Evolutionary conservation across 2,329 filamentous ascomycete species (phyloP).

Genomic region (Lecanicillium sp.): DNA sequence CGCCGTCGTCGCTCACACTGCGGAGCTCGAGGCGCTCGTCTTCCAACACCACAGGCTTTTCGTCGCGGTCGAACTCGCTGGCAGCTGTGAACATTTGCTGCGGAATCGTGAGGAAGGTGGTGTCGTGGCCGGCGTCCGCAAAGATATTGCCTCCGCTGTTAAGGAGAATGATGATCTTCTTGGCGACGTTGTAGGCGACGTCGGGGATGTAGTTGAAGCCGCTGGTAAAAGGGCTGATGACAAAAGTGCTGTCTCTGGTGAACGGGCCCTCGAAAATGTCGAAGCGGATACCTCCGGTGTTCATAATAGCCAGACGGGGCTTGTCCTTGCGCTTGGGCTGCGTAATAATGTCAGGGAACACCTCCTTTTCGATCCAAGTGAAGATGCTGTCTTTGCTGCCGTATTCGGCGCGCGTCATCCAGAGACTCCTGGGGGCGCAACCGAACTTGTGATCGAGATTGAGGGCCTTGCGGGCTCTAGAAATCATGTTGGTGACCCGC

Average conservation of each 20-base stretch:
- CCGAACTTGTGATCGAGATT: slow-evolving; percentile 69
- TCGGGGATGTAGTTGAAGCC: slow-evolving; percentile 70
- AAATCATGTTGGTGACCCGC: slow-evolving; percentile 65
- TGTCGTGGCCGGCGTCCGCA: slow-evolving; percentile 29
- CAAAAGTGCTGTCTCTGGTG: slow-evolving; percentile 78
- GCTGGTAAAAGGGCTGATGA: slow-evolving; percentile 83
- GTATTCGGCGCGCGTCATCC: slow-evolving; percentile 75
- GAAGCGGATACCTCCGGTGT: slow-evolving; percentile 89
- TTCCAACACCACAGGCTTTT: not conserved
- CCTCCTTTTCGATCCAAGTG: slow-evolving; percentile 67
- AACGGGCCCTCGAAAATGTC: slow-evolving; percentile 92
- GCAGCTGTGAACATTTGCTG: slow-evolving; percentile 31
- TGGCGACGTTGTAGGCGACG: slow-evolving; percentile 72
- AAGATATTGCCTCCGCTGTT: slow-evolving; percentile 51
- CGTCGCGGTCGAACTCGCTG: slow-evolving; percentile 8
- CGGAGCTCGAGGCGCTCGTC: slow-evolving; percentile 27
- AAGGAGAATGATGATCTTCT: slow-evolving; percentile 56
- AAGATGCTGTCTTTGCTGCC: slow-evolving; percentile 71
- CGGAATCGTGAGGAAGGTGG: slow-evolving; percentile 44
- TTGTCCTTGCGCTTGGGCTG: slow-evolving; percentile 52
- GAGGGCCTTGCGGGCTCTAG: slow-evolving; percentile 61
- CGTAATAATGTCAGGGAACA: slow-evolving; percentile 63
- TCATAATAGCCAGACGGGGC: slow-evolving; percentile 68
- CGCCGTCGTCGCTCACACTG: slow-evolving; percentile 25
- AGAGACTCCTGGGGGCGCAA: slow-evolving; percentile 75